These are phyloP conservation scores for Sporothrix brasiliensis DNA, from an alignment of 2,329 filamentous ascomycete species.

Conservation along the genomic window DNA sequence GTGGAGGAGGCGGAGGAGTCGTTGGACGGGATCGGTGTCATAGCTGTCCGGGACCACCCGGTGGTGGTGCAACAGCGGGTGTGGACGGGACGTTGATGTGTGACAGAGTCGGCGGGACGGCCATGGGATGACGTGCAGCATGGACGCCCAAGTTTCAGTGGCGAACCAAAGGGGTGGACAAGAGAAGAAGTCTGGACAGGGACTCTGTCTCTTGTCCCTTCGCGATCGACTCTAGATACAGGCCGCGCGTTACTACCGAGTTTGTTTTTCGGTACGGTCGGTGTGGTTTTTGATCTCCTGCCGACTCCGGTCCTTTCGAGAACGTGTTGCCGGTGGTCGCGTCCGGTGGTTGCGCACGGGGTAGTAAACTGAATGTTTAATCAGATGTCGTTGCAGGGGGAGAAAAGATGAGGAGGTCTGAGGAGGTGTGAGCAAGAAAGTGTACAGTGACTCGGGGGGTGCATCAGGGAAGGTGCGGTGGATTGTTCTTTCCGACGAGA, in stretches of 20 bases:
- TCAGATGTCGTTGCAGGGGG: background rate
- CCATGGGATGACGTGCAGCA: background rate
- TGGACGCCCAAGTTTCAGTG: background rate
- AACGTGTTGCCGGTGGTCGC: too few species aligned
- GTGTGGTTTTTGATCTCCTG: background rate
- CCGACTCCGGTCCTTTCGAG: background rate
- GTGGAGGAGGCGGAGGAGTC: background rate
- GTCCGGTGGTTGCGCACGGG: too few species aligned
- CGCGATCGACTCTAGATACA: slow-evolving; percentile 7
- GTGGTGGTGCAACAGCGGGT: background rate
- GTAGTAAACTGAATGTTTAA: background rate
- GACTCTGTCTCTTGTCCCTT: background rate
- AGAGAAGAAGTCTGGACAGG: background rate
- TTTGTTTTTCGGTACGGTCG: background rate
- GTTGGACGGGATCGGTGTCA: background rate
- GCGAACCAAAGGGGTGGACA: background rate
- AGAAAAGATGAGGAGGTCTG: background rate
- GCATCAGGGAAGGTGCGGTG: background rate
- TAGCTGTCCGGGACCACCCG: background rate
- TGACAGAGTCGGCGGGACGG: slow-evolving; percentile 6
- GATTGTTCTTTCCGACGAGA: background rate
- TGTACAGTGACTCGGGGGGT: background rate
- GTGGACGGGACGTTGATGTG: background rate
- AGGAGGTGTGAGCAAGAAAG: background rate
- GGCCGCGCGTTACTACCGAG: background rate